Evolutionary conservation across 768 basidiomycete species (phyloP).

Genomic region (Scleroderma bovista): DNA sequence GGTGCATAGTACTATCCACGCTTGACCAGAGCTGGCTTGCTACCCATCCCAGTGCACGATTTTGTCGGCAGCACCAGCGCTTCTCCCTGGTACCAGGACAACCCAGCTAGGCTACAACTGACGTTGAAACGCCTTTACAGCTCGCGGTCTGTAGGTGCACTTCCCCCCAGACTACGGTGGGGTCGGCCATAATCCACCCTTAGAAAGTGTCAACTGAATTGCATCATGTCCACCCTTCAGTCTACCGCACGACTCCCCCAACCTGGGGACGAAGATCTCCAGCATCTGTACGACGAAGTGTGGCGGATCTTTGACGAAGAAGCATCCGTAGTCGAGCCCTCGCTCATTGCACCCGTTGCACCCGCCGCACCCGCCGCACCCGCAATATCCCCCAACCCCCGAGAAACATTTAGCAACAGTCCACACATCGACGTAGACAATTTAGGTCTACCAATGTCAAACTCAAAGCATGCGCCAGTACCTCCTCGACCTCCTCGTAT

Average conservation of each 20-base stretch:
- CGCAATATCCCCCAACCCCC: slow-evolving; percentile 11
- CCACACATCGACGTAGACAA: slow-evolving; percentile 18
- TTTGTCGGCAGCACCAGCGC: neutral
- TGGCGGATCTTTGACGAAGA: slow-evolving; percentile 62
- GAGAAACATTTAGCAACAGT: slow-evolving; percentile 14
- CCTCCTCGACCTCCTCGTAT: slow-evolving; percentile 20
- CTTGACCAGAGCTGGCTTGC: neutral
- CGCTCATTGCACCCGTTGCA: slow-evolving; percentile 12
- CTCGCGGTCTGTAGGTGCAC: neutral
- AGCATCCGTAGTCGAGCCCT: slow-evolving; percentile 27
- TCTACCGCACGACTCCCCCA: slow-evolving; percentile 31
- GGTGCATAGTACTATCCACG: neutral
- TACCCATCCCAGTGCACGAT: neutral
- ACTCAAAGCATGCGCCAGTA: slow-evolving; percentile 10
- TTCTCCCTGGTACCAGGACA: no score
- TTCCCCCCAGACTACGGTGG: neutral
- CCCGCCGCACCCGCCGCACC: no score
- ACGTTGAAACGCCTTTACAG: neutral
- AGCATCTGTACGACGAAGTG: slow-evolving; percentile 71
- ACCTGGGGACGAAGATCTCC: slow-evolving; percentile 66
- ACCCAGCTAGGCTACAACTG: neutral
- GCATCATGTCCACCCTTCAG: slow-evolving; percentile 33
- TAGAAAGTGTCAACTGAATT: neutral
- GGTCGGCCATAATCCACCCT: slow-evolving; percentile 6
- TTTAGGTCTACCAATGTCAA: slow-evolving; percentile 5